phyloP scores from a whole-genome alignment of 306 rosid genomes.

The Corylus avellana region DNA sequence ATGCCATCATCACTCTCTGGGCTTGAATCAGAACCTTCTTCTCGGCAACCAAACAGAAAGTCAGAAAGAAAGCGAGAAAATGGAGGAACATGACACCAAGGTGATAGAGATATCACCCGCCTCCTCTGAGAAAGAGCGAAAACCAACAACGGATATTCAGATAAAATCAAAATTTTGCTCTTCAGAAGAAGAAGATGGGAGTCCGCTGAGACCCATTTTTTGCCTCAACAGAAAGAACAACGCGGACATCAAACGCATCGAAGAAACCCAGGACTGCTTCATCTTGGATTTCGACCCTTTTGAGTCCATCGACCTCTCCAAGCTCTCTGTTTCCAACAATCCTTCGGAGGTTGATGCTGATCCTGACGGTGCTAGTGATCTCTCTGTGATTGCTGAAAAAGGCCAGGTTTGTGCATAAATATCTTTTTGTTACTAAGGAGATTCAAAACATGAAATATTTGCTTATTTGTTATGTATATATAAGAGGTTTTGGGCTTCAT shows the following conservation, averaged over 20 bases:
- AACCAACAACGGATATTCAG: no score
- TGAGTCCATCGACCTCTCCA: slow-evolving; percentile 23
- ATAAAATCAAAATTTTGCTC: no score
- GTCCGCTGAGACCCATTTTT: slow-evolving; percentile 41
- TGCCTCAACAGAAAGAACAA: slow-evolving; percentile 35
- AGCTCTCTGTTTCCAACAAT: slow-evolving; percentile 9
- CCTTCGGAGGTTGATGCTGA: no score
- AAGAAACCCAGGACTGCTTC: slow-evolving; percentile 69
- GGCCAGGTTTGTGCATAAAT: slow-evolving; percentile 51
- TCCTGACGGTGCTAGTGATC: slow-evolving; percentile 21
- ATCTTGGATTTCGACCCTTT: slow-evolving; percentile 61
- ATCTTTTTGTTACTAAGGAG: not conserved
- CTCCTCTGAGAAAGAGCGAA: not conserved
- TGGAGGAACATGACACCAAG: no score
- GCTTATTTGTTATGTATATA: no score
- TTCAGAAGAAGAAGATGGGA: slow-evolving; percentile 20
- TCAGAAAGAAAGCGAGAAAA: not conserved
- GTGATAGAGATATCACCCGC: not conserved
- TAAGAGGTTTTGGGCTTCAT: no score
- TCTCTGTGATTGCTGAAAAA: slow-evolving; percentile 51
- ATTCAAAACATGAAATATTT: not conserved
- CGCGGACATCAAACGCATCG: slow-evolving; percentile 46
- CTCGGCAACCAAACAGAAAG: not conserved
- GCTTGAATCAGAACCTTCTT: not conserved
- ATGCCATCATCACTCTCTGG: not conserved